phyloP scores from a whole-genome alignment of 306 rosid genomes.

The Sicyos edulis region DNA sequence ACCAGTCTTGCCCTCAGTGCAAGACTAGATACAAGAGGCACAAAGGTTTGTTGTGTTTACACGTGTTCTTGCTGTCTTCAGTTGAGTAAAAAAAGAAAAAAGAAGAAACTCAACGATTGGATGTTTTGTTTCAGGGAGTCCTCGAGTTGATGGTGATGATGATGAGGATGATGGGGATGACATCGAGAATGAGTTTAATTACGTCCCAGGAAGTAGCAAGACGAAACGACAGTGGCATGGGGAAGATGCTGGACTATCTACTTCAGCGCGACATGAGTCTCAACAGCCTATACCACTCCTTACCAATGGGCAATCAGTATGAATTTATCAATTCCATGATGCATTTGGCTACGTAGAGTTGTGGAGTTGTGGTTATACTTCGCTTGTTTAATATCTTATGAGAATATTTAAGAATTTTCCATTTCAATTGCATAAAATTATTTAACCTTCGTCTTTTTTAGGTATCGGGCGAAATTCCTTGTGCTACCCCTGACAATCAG shows the following conservation, averaged over 20 bases:
- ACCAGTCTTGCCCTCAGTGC: conserved; percentile 92
- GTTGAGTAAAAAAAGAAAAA: not conserved
- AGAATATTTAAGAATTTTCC: not conserved
- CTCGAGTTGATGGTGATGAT: conserved; percentile 91
- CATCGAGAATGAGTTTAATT: conserved; percentile 78
- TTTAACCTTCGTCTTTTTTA: conserved; percentile 21
- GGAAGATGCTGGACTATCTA: conserved; percentile 72
- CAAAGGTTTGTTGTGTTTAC: conserved; percentile 42
- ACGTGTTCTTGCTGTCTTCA: not conserved
- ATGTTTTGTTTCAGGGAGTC: conserved; percentile 61
- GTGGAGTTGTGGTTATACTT: not conserved
- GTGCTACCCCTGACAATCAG: conserved; percentile 80
- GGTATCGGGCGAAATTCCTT: conserved; percentile 92
- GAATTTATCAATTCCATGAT: conserved; percentile 8
- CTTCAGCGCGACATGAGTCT: conserved; percentile 82
- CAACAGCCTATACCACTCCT: conserved; percentile 86
- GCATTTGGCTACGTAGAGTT: not conserved
- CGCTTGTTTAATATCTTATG: not conserved
- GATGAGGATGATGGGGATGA: conserved; percentile 90
- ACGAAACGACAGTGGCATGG: conserved; percentile 69
- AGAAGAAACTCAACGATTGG: not conserved
- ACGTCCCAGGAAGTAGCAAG: conserved; percentile 46
- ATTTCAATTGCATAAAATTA: not conserved
- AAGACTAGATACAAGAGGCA: conserved; percentile 93
- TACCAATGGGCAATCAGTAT: conserved; percentile 75